Evolutionary conservation across 2,329 filamentous ascomycete species (phyloP).

Genomic region (Ceratocystis colombiana): DNA sequence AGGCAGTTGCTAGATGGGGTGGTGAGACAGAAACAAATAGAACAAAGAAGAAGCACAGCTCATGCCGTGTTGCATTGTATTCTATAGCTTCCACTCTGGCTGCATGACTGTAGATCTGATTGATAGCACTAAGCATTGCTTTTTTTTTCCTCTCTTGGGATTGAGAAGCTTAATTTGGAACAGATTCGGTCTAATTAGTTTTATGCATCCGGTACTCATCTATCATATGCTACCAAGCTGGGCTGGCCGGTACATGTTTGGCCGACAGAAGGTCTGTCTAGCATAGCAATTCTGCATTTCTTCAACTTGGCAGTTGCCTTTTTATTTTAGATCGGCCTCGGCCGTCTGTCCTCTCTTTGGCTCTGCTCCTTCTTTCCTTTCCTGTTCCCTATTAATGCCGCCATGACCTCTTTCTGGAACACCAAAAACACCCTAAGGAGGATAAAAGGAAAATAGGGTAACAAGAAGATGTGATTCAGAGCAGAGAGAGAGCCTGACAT

Average conservation of each 20-base stretch:
- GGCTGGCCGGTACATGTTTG: no score
- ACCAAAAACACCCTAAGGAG: not conserved
- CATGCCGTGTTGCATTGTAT: not conserved
- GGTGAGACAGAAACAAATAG: slow-evolving; percentile 9
- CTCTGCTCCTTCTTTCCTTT: not conserved
- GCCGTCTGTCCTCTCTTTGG: not conserved
- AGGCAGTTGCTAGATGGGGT: not conserved
- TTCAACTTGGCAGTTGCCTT: not conserved
- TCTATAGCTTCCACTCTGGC: not conserved
- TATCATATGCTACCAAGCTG: not conserved
- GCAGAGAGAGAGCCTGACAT: no score
- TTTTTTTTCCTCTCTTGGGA: not conserved
- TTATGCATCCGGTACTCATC: not conserved
- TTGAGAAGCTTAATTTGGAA: no score
- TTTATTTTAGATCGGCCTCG: not conserved
- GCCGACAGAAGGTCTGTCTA: not conserved
- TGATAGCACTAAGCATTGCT: not conserved
- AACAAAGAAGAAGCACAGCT: slow-evolving; percentile 12
- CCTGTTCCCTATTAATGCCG: not conserved
- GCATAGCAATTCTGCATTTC: not conserved
- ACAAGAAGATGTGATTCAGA: no score
- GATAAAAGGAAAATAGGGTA: not conserved
- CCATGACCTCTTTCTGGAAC: slow-evolving; percentile 11
- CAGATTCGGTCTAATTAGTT: no score
- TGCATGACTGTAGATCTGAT: not conserved